These are phyloP conservation scores for Paraphoma chrysanthemicola DNA, from an alignment of 2,329 filamentous ascomycete species.

Conservation along the genomic window DNA sequence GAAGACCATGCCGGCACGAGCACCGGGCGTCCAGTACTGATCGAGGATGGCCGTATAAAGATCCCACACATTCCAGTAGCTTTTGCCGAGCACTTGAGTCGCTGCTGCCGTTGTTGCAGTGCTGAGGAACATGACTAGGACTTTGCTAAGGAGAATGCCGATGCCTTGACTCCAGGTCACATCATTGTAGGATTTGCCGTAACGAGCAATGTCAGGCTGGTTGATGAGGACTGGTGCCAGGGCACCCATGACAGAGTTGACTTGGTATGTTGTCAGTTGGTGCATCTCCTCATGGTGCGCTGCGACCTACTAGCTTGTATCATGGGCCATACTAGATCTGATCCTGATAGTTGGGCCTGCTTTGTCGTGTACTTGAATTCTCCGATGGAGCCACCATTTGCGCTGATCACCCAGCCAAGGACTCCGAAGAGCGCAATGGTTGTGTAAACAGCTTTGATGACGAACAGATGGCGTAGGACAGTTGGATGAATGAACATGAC, in stretches of 20 bases:
- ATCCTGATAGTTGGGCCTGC: conserved; percentile 21
- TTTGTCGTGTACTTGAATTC: conserved; percentile 25
- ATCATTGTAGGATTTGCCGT: conserved; percentile 20
- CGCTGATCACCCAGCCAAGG: conserved; percentile 24
- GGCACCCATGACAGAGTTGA: conserved; percentile 28
- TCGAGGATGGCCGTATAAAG: conserved; percentile 24
- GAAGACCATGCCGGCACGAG: conserved; percentile 36
- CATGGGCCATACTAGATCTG: conserved; percentile 24
- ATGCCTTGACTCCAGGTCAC: conserved; percentile 25
- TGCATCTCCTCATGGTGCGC: too few species aligned
- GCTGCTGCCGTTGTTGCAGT: conserved; percentile 27
- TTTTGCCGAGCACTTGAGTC: conserved; percentile 24
- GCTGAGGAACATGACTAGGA: conserved; percentile 30
- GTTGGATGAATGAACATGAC: conserved; percentile 35
- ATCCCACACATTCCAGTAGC: conserved; percentile 34
- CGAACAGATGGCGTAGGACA: conserved; percentile 27
- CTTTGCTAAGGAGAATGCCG: conserved; percentile 27
- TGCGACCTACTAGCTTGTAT: conserved; percentile 16
- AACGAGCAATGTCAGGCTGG: conserved; percentile 30
- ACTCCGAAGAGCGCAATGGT: conserved; percentile 22
- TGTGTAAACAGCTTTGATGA: conserved; percentile 24
- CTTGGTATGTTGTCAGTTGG: neutral
- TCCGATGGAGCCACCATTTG: conserved; percentile 30
- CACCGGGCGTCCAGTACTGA: conserved; percentile 25
- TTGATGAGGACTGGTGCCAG: conserved; percentile 27